A percentile compares a stretch with the other conserved stretches of the same genome.
Evolutionary conservation across 2,329 filamentous ascomycete genomes (phyloP).

Genomic region (Tolypocladium album): DNA sequence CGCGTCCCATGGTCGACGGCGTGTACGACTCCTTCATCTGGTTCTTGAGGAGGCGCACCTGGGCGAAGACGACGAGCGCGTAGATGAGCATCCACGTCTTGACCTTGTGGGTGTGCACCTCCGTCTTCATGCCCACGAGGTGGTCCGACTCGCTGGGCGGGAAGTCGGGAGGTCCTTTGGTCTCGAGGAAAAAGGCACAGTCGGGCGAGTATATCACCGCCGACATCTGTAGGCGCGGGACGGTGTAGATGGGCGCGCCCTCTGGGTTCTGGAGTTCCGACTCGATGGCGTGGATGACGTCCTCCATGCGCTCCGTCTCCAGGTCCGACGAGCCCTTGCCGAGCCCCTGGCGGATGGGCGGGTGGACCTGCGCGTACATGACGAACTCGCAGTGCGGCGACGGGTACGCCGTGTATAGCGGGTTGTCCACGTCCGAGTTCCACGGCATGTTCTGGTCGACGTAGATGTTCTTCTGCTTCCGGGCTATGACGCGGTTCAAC

Average conservation of each 20-base stretch:
- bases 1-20: conserved; percentile 54
- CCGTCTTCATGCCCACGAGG: conserved; percentile 49
- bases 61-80: conserved; percentile 45
- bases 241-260: conserved; percentile 43
- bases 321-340: conserved; percentile 19
- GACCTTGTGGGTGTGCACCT: conserved; percentile 44
- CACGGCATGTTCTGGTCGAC: conserved; percentile 59
- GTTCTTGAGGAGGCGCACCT: conserved; percentile 49
- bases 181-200: conserved; percentile 55
- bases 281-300: conserved; percentile 45
- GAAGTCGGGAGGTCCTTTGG: conserved; percentile 49
- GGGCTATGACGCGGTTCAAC: conserved; percentile 54
- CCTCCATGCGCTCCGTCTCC: conserved; percentile 20
- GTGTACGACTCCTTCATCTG: conserved; percentile 59
- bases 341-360: conserved; percentile 29
- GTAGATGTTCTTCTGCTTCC: conserved; percentile 45
- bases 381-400: conserved; percentile 79
- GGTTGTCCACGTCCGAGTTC: conserved; percentile 57
- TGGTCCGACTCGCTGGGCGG: conserved; percentile 41
- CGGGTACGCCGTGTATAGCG: conserved; percentile 45
- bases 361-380: conserved; percentile 70
- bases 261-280: conserved; percentile 50
- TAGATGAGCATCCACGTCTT: conserved; percentile 49
- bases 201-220: conserved; percentile 57
- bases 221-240: conserved; percentile 51